These are phyloP conservation scores for Salpingoeca rosetta DNA, from an alignment of 78 protist species.

Conservation along the genomic window DNA sequence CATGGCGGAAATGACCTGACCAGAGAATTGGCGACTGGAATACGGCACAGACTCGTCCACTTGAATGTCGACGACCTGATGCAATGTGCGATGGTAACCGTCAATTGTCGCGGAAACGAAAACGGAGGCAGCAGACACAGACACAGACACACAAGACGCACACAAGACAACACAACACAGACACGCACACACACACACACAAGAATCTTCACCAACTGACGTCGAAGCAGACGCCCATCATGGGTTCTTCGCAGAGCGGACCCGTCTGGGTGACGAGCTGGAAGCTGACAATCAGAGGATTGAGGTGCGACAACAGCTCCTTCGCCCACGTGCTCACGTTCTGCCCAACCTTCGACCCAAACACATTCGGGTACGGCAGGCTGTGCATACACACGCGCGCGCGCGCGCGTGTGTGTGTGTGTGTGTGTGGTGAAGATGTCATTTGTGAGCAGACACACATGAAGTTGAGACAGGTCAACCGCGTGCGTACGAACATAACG, in stretches of 20 bases:
- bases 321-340: not conserved
- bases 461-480: no score
- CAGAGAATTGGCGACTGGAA: no score
- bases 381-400: not conserved
- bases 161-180: no score
- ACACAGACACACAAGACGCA: no score
- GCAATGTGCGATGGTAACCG: constrained; percentile 3
- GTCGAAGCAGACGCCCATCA: constrained; percentile 76
- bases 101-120: no score
- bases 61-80: not conserved
- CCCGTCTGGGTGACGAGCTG: constrained; percentile 81
- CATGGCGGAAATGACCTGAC: constrained; percentile 71
- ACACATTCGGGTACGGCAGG: not conserved
- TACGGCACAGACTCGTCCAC: no score
- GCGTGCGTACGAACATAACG: no score
- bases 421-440: no score
- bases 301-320: not conserved
- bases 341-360: not conserved
- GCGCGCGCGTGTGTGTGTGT: not conserved
- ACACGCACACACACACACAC: no score
- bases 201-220: no score
- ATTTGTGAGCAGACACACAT: not conserved
- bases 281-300: constrained; percentile 71
- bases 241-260: constrained; percentile 95
- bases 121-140: no score